Evolutionary conservation across 2,329 filamentous ascomycete species (phyloP).

Genomic region (Aspergillus bombycis): DNA sequence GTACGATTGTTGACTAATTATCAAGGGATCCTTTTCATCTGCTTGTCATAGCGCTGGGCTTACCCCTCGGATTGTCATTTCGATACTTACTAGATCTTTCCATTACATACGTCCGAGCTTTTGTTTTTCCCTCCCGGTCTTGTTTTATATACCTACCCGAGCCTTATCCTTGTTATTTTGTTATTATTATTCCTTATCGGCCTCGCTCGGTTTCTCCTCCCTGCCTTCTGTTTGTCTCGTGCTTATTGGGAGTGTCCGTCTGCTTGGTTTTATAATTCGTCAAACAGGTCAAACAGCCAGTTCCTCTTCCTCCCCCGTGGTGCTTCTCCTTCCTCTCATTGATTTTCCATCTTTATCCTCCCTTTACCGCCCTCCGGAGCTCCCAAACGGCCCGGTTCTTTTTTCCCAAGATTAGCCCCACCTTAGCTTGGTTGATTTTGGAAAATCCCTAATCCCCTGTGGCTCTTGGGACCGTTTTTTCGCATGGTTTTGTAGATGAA

Average conservation of each 20-base stretch:
- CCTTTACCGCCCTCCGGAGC: constrained; percentile 22
- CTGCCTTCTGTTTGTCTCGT: neutral
- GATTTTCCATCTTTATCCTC: constrained; percentile 13
- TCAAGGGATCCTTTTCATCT: neutral
- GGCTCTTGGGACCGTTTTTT: constrained; percentile 15
- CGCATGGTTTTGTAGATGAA: constrained; percentile 43
- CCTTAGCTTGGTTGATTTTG: constrained; percentile 39
- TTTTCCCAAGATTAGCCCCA: constrained; percentile 38
- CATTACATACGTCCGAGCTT: constrained; percentile 5
- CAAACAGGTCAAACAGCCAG: constrained; percentile 2
- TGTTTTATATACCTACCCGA: neutral
- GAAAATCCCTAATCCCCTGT: constrained; percentile 30
- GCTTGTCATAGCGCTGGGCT: neutral
- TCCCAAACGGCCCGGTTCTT: constrained; percentile 26
- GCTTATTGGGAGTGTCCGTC: neutral
- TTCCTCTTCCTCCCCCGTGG: neutral
- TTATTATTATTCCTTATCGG: constrained; percentile 2
- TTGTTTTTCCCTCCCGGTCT: neutral
- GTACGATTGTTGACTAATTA: constrained; percentile 1
- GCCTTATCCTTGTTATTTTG: neutral
- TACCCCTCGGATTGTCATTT: neutral
- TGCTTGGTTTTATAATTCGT: neutral
- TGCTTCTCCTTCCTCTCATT: constrained; percentile 3
- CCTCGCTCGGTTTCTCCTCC: constrained; percentile 3
- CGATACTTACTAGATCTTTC: constrained; percentile 5